A percentile compares a stretch with the other conserved stretches of the same genome.
These are phyloP conservation scores for Scheffersomyces titani DNA, from an alignment of 1,139 yeast species.

Conservation along the genomic window DNA sequence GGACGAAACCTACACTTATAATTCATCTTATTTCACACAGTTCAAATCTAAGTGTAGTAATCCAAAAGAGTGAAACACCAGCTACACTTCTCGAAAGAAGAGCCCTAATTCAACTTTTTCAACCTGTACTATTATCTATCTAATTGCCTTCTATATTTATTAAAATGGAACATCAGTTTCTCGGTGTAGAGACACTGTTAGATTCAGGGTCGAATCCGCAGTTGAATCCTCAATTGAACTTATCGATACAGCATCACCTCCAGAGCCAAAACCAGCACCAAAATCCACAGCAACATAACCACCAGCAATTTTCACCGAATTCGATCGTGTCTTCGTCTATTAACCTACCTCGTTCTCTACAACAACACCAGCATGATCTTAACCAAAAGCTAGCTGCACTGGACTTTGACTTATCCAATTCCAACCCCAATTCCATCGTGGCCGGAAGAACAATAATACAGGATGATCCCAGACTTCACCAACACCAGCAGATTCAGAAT, in stretches of 20 bases:
- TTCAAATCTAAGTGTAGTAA: background rate
- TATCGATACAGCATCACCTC: conserved; percentile 2
- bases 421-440: background rate
- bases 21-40: background rate
- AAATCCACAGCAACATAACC: conserved; percentile 10
- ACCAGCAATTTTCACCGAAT: conserved; percentile 7
- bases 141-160: background rate
- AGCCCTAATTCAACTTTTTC: background rate
- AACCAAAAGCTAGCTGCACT: background rate
- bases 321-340: background rate
- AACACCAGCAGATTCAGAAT: conserved; percentile 4
- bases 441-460: background rate
- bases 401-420: background rate
- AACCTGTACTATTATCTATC: background rate
- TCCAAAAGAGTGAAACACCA: background rate
- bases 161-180: conserved; percentile 8
- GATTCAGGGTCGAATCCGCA: conserved; percentile 13
- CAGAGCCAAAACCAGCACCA: conserved; percentile 9
- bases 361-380: conserved; percentile 7
- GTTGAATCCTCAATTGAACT: conserved; percentile 23
- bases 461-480: conserved; percentile 3
- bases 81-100: background rate
- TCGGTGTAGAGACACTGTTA: conserved; percentile 8
- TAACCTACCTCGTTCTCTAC: background rate
- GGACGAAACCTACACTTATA: background rate